Conservation (phyloP, 805 yeast genomes). For the Candida sithepensis region DNA sequence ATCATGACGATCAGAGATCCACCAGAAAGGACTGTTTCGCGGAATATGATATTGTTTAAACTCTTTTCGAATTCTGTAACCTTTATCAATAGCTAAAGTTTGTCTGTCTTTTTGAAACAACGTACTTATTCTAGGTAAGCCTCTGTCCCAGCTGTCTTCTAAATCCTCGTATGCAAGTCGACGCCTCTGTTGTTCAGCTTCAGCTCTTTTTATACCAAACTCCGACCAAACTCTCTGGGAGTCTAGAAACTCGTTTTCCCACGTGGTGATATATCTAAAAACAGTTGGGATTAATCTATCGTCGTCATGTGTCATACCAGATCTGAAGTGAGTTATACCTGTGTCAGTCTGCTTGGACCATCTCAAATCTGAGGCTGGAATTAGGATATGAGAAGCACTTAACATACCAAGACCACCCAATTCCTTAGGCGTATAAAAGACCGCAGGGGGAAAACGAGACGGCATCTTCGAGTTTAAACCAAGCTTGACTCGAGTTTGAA, state of each 20-base stretch:
- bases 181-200: slow-evolving; percentile 80
- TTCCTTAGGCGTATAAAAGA: slow-evolving; percentile 95
- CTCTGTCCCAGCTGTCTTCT: slow-evolving; percentile 95
- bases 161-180: slow-evolving; percentile 88
- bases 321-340: slow-evolving; percentile 89
- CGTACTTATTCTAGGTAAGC: slow-evolving; percentile 93
- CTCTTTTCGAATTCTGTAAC: slow-evolving; percentile 79
- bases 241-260: slow-evolving; percentile 95
- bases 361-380: slow-evolving; percentile 86
- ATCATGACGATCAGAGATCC: slow-evolving; percentile 91
- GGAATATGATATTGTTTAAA: slow-evolving; percentile 71
- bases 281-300: slow-evolving; percentile 86
- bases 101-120: slow-evolving; percentile 93
- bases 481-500: slow-evolving; percentile 90
- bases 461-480: slow-evolving; percentile 99
- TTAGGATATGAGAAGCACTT: slow-evolving; percentile 92
- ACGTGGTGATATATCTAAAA: slow-evolving; percentile 85
- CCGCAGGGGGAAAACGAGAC: slow-evolving; percentile 97
- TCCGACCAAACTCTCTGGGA: slow-evolving; percentile 98
- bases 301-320: slow-evolving; percentile 86
- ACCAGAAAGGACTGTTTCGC: slow-evolving; percentile 89
- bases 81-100: slow-evolving; percentile 91
- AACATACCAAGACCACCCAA: slow-evolving; percentile 97
- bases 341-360: slow-evolving; percentile 94
- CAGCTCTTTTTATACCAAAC: slow-evolving; percentile 83